Base-by-base conservation (phyloP, 805 yeast genomes). In the Kuraishia cidri region DNA sequence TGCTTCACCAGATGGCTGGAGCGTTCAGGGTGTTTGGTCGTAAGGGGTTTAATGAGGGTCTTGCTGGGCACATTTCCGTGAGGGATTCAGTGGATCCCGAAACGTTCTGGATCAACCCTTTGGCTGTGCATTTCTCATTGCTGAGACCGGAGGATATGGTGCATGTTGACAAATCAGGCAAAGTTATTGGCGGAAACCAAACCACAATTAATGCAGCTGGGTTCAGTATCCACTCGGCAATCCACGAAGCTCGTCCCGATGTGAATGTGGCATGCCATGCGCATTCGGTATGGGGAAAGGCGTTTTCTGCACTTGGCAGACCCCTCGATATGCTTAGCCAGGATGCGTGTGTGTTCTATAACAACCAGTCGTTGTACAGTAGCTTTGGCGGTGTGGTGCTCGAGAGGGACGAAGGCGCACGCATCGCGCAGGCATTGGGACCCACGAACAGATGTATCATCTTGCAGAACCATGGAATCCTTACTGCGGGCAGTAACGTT, bases 41-140 rank as follows among this genome's bases (percentile, higher is more conserved):
- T 48, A 72, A 71, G 43, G 85, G 84, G 13, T 84, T 59, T 54
- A 64, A 76, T n/a, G 86, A 82, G 52, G 95, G 94, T n/a, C 55
- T 74, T 14, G 87, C 94, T 0, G 95, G 95, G 15, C 95, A 85
- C 50, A 84, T 85, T 37, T 79, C 92, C 6, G 69, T 85, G 7
- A 69, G 92, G 44, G 95, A 85, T 48, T 94, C 95, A 3, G 74
- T 81, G 29, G 75, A 79, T 40, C 80, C 80, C n/a, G 52, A 64
- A 26, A 81, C 90, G 4, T 85, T 85, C 54, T 85, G 94, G 95
- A 82, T 85, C 51, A 85, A 85, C 56, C 95, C 95, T 4, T 60
- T 85, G 42, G 90, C 82, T 11, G 69, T 66, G 42, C 95, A 85
- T 54, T 85, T 81, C 52, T 64, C 72, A 13, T 47, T 70, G 27